These are phyloP conservation scores for Ustanciosporium gigantosporum DNA, from an alignment of 1,284 basidiomycete genomes.

Conservation along the genomic window DNA sequence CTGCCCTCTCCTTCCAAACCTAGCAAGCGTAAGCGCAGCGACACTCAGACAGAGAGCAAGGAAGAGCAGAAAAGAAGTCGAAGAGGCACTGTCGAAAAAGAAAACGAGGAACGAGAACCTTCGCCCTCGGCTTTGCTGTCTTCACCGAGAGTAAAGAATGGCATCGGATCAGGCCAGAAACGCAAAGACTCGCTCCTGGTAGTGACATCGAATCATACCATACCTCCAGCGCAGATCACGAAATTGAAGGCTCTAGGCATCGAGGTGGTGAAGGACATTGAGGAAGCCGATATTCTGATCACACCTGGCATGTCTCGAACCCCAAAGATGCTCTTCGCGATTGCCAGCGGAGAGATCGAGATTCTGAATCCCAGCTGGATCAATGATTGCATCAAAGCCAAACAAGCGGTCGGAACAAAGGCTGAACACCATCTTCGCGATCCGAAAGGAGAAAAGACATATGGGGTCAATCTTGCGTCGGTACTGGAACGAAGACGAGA, in stretches of 20 bases:
- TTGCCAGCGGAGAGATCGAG: constrained; percentile 15
- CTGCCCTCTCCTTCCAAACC: not conserved
- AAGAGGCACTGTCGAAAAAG: too few species aligned
- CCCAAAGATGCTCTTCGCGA: constrained; percentile 38
- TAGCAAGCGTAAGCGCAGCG: not conserved
- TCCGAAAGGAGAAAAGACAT: constrained; percentile 14
- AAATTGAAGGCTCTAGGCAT: constrained; percentile 17
- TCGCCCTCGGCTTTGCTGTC: not conserved
- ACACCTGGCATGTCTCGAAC: constrained; percentile 27
- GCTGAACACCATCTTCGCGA: constrained; percentile 5
- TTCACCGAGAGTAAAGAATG: not conserved
- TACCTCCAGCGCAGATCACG: constrained; percentile 16
- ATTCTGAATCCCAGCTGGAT: constrained; percentile 34
- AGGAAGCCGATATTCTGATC: constrained; percentile 29
- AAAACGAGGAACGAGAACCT: not conserved
- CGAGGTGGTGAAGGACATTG: constrained; percentile 24
- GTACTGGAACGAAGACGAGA: constrained; percentile 10
- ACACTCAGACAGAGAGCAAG: too few species aligned
- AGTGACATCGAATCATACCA: constrained; percentile 13
- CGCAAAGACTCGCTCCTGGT: not conserved
- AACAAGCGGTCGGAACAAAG: not conserved
- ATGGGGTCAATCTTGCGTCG: constrained; percentile 16
- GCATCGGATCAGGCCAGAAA: too few species aligned
- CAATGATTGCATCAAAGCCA: constrained; percentile 11
- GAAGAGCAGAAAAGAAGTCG: too few species aligned